These are phyloP conservation scores for Phytophthora uliginosa DNA, from an alignment of 352 stramenopile species.

Conservation along the genomic window DNA sequence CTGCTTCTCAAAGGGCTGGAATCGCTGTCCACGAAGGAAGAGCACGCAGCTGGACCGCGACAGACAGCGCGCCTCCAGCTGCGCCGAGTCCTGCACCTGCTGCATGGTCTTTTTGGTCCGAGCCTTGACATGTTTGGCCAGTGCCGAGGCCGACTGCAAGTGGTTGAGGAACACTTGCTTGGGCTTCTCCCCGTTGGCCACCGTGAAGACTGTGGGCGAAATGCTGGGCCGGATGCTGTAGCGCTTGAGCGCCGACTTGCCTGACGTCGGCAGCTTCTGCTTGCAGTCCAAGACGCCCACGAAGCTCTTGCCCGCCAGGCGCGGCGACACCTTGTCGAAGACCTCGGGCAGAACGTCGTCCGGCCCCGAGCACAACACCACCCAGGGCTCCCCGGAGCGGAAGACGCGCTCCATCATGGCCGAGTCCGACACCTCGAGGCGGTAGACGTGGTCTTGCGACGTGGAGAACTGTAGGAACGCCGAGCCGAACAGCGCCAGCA, in stretches of 20 bases:
- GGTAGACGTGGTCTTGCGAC: slow-evolving; percentile 70
- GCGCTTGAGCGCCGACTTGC: slow-evolving; percentile 68
- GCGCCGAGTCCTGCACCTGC: slow-evolving; percentile 74
- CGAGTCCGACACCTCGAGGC: slow-evolving; percentile 66
- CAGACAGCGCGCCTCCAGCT: slow-evolving; percentile 77
- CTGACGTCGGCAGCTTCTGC: slow-evolving; percentile 56
- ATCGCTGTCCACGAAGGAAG: slow-evolving; percentile 66
- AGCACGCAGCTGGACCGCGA: slow-evolving; percentile 72
- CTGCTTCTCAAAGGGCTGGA: slow-evolving; percentile 71
- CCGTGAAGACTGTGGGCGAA: slow-evolving; percentile 80
- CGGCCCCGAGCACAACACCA: slow-evolving; percentile 77
- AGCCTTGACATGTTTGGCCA: slow-evolving; percentile 65
- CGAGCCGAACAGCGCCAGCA: slow-evolving; percentile 69
- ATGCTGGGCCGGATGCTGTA: slow-evolving; percentile 75
- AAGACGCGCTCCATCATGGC: slow-evolving; percentile 77
- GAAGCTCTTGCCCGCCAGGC: slow-evolving; percentile 63
- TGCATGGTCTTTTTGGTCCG: slow-evolving; percentile 65
- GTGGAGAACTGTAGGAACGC: slow-evolving; percentile 77
- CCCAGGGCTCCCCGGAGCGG: slow-evolving; percentile 83
- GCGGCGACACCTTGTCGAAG: slow-evolving; percentile 72
- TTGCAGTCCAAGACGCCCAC: slow-evolving; percentile 83
- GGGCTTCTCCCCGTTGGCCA: slow-evolving; percentile 79
- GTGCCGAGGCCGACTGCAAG: slow-evolving; percentile 63
- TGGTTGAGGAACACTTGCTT: slow-evolving; percentile 83
- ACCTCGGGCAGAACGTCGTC: slow-evolving; percentile 80